Evolutionary conservation across 805 yeast species (phyloP).

Genomic region (Candida chauliodis): DNA sequence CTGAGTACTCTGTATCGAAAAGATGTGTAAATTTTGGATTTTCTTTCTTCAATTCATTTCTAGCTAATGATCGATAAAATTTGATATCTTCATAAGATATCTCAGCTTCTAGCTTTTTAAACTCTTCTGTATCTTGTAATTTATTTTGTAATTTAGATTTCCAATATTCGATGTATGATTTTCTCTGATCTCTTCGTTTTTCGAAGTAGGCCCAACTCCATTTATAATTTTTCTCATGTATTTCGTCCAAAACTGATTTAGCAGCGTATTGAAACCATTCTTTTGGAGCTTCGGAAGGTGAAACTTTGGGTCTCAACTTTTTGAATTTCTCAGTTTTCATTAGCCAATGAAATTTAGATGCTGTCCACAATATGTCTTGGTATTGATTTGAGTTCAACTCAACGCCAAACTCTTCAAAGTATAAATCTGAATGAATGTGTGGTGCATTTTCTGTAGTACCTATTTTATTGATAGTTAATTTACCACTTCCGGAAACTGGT

Average conservation of each 20-base stretch:
- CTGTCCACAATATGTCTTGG: slow-evolving; percentile 72
- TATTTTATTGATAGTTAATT: slow-evolving; percentile 70
- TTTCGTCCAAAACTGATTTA: slow-evolving; percentile 67
- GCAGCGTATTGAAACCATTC: slow-evolving; percentile 86
- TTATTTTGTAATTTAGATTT: slow-evolving; percentile 47
- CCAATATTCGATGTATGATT: slow-evolving; percentile 65
- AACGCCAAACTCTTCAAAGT: slow-evolving; percentile 86
- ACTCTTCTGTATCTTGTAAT: slow-evolving; percentile 28
- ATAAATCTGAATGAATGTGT: slow-evolving; percentile 68
- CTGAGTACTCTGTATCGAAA: slow-evolving; percentile 9
- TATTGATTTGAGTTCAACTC: slow-evolving; percentile 84
- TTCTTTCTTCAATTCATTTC: slow-evolving; percentile 61
- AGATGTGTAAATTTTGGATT: slow-evolving; percentile 18
- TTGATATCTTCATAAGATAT: slow-evolving; percentile 75
- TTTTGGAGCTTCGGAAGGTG: slow-evolving; percentile 58
- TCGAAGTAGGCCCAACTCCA: slow-evolving; percentile 89
- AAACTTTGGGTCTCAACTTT: slow-evolving; percentile 59
- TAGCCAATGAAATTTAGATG: slow-evolving; percentile 78
- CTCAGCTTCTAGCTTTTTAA: slow-evolving; percentile 54
- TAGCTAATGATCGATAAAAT: slow-evolving; percentile 79
- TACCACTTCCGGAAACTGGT: slow-evolving; percentile 90
- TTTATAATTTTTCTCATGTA: slow-evolving; percentile 72
- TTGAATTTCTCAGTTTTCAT: slow-evolving; percentile 73
- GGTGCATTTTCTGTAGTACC: slow-evolving; percentile 69
- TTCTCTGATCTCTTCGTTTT: slow-evolving; percentile 68